A percentile compares a stretch with the other conserved stretches of the same genome.
These are phyloP conservation scores for Pleurotus tuber-regium DNA, from an alignment of 768 basidiomycete species.

Conservation along the genomic window DNA sequence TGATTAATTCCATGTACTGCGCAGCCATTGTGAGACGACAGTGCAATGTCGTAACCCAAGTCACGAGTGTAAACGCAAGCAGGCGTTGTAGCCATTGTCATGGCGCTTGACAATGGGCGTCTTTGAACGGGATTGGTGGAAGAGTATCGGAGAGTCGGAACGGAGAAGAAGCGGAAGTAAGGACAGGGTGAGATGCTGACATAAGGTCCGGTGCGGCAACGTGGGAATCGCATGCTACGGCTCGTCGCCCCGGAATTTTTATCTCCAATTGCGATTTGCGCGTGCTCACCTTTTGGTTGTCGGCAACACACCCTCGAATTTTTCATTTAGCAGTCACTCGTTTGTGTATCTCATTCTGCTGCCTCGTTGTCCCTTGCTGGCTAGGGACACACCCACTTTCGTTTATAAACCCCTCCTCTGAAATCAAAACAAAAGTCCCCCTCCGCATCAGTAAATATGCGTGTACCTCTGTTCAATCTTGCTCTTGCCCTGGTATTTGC, in stretches of 20 bases:
- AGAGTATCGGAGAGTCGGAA: not conserved
- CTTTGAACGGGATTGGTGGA: not conserved
- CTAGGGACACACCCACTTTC: not conserved
- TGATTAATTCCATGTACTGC: too few relatives aligned
- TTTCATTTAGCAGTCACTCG: constrained; percentile 1
- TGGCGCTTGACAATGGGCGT: not conserved
- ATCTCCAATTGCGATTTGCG: constrained; percentile 7
- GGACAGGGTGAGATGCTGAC: not conserved
- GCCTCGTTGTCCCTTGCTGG: constrained; percentile 6
- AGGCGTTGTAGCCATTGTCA: too few relatives aligned
- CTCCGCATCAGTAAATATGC: not conserved
- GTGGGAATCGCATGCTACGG: constrained; percentile 3
- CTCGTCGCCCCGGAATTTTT: not conserved
- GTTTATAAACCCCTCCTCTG: constrained; percentile 6
- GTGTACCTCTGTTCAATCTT: not conserved
- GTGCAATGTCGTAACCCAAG: too few relatives aligned
- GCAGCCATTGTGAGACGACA: too few relatives aligned
- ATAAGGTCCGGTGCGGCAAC: not conserved
- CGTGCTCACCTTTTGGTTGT: not conserved
- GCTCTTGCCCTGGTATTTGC: not conserved
- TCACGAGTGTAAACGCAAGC: too few relatives aligned
- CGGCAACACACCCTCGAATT: not conserved
- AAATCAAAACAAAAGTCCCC: too few relatives aligned
- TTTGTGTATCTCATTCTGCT: not conserved
- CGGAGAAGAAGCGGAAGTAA: constrained; percentile 1